Evolutionary conservation across 805 yeast species (phyloP), one percentile per base, ranked within the genome.

Genomic region (Maudiozyma saulgeensis): DNA sequence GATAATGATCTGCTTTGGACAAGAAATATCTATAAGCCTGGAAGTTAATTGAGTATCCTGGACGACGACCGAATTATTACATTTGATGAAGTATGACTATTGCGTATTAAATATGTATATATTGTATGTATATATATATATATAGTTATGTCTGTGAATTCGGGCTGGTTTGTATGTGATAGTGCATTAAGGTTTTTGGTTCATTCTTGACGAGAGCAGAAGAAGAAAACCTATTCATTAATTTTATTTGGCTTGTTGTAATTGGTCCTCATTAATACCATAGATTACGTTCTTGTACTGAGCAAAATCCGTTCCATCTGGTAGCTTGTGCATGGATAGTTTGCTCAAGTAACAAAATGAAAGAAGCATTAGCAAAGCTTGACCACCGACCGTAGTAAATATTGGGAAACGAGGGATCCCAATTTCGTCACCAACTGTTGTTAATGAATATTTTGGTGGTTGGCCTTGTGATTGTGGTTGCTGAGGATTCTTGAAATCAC

Each of bases 401-500:
- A 76, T 70, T 53, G 67, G 68, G 34, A 80, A 74, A 46, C 83
- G 78, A 13, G 85, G 84, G 44, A 84, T 75, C 6, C 82, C 80
- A 47, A 84, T 68, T 49, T 83, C 90, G 59, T 84, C 90, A 0
- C 88, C 85, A 50, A 84, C 67, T 48, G 74, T 72, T 57, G 83
- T 87, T 39, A 84, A 48, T 4, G 66, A 58, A 26, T 56, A 58
- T 47, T 63, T 59, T 39, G 54, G 56, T 41, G 54, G 56, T 28
- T 28, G 32, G 4, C 32, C 32, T 6, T 28, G 32, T 16, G 50
- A 51, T 18, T 53, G 58, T 40, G 53, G 50, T 46, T 58, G 60
- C 41, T 56, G 59, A 44, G 50, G 51, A 8, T 54, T 48, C 18
- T 58, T 59, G 15, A 57, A 56, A 49, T 64, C 63, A 45, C 61